Base-by-base conservation (phyloP, 1,284 basidiomycete genomes). In the Meira miltonrushii region DNA sequence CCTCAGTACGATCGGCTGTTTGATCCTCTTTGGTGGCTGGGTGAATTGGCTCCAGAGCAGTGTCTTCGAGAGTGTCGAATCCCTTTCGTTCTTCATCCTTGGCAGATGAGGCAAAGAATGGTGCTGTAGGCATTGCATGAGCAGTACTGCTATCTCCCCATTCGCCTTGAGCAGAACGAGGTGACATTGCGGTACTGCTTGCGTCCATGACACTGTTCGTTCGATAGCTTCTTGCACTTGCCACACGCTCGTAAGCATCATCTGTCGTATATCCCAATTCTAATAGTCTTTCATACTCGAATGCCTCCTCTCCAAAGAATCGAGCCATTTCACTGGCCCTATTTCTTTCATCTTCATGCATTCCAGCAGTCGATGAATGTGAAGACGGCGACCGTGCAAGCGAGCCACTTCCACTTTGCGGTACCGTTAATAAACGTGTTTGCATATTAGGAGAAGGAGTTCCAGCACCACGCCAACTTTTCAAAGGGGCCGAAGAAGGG, bases 221-320 rank as follows among this genome's bases (percentile, higher is more conserved):
- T 33, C 28, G 28, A 33, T 4, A 17, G 23, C 37, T 53, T n/a
- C 50, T 39, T 39, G 50, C 23, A 15, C 50, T 53, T 19, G 50
- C 50, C 17, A 53, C 50, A 13, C 50, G 17, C 13, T 53, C 50
- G 15, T n/a, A 53, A n/a, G 50, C 50, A 17, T 53, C 50, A 21
- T 39, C 50, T 5, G 28, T 39, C 17, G 38, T 37, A 19, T 41
- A 53, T 5, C 50, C 50, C 25, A 39, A 17, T 5, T 53, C 50
- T 11, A 53, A 13, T 19, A 53, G 28, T 11, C 37, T 39, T 33
- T 53, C 50, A 23, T 53, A 53, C 25, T 53, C 50, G 23, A 53
- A 53, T 41, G 50, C 37, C 23, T 53, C 50, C 15, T 53, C 50
- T 17, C 50, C 50, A 7, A 39, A 17, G 6, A 53, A 41, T 15